phyloP scores from a whole-genome alignment of 2,329 filamentous ascomycete species.

The Xylariales sp. region DNA sequence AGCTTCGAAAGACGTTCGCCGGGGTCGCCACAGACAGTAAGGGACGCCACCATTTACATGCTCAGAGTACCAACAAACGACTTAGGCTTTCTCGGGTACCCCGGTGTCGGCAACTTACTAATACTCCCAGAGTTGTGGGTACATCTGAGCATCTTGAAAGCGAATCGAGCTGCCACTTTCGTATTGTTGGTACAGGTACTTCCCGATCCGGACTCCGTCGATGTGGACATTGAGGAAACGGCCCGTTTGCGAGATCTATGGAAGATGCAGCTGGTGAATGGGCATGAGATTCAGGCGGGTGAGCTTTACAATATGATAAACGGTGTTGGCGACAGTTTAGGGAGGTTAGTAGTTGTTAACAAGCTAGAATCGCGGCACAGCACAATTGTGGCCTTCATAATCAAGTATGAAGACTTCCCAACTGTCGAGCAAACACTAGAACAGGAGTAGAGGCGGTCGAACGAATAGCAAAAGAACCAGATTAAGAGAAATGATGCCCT shows the following conservation, averaged over 20 bases:
- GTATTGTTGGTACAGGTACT: slow-evolving; percentile 42
- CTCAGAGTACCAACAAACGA: neutral
- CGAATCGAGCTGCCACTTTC: slow-evolving; percentile 44
- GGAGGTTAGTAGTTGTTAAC: slow-evolving; percentile 34
- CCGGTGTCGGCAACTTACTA: neutral
- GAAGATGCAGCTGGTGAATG: slow-evolving; percentile 48
- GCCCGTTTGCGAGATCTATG: slow-evolving; percentile 48
- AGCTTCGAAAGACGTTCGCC: slow-evolving; percentile 39
- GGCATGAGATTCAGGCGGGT: slow-evolving; percentile 45
- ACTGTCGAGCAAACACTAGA: neutral
- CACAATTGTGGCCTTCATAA: neutral
- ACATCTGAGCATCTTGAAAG: slow-evolving; percentile 49
- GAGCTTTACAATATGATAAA: slow-evolving; percentile 49
- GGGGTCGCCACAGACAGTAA: slow-evolving; percentile 45
- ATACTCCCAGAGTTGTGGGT: slow-evolving; percentile 48
- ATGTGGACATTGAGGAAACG: slow-evolving; percentile 40
- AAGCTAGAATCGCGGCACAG: neutral
- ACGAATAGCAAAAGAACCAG: too few relatives aligned
- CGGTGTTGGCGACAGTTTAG: slow-evolving; percentile 43
- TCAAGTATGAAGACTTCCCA: neutral
- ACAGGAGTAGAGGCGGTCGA: too few relatives aligned
- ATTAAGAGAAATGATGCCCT: too few relatives aligned
- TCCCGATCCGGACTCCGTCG: slow-evolving; percentile 16
- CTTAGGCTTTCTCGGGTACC: neutral
- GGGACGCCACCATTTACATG: slow-evolving; percentile 52